Base-by-base conservation (phyloP, 805 yeast species). In the Hanseniaspora vineae region DNA sequence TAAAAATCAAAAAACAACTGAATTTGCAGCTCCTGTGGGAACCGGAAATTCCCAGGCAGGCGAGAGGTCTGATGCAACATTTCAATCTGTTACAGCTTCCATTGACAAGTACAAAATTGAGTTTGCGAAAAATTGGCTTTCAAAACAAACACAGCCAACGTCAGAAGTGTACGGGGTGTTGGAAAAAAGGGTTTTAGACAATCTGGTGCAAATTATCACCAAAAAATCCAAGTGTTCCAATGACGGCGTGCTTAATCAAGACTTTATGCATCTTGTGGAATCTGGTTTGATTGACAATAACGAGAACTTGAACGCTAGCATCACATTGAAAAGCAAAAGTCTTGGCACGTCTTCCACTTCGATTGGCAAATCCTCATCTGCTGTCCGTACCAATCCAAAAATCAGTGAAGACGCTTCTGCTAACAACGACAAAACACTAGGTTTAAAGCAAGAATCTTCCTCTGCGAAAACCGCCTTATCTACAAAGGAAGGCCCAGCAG, bases 141-240 rank as follows among this genome's bases (percentile, higher is more conserved):
- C 83, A 44, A 84, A 81, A 59, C 95, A 87, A 64, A 82, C 89
- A 12, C 95, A 86, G 64, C 96, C 96, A 44, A 70, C 70, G 50
- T 79, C 90, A 8, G 80, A 76, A 46, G 83, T 86, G 39, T 86
- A 86, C 59, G 80, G 81, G 6, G 70, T 85, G 44, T 70, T 87
- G 73, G 96, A 86, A 64, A 71, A 71, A 37, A 77, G 80, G 52
- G 71, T 78, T 15, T 78, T 80, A 62, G 71, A 72, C 53, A 75
- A 71, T 49, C 65, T 78, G 57, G 62, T 57, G 48, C 59, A 58
- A 31, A 60, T 52, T 40, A 71, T 72, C 42, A 65, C 66, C 46
- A 58, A 62, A 39, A 61, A 55, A 42, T 55, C 62, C 17, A 48
- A 48, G 46, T 55, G 62, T 51, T 55, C 62, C 37, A 47, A 56